phyloP scores from a whole-genome alignment of 768 basidiomycete genomes.

The Podaxis pistillaris region DNA sequence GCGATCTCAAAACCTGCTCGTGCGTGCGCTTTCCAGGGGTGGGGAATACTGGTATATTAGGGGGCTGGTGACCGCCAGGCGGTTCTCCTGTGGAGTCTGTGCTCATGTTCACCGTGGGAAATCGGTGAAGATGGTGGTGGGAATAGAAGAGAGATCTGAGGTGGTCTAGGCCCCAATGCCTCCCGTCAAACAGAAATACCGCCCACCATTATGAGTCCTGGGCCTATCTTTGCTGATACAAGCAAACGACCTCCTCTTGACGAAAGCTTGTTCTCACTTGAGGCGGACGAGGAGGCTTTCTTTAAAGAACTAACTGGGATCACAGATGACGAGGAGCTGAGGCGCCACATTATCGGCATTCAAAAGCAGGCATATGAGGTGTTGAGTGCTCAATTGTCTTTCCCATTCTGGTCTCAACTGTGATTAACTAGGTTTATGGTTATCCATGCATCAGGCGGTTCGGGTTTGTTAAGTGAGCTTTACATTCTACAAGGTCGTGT shows the following conservation, averaged over 20 bases:
- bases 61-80: too few relatives aligned
- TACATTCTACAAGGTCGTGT: too few relatives aligned
- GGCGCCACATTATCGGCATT: slow-evolving; percentile 34
- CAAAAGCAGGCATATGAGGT: slow-evolving; percentile 34
- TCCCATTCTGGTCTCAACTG: background rate
- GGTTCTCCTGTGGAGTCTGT: too few relatives aligned
- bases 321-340: slow-evolving; percentile 32
- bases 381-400: background rate
- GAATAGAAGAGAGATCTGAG: too few relatives aligned
- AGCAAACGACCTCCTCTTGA: slow-evolving; percentile 20
- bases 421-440: slow-evolving; percentile 28
- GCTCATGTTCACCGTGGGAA: too few relatives aligned
- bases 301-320: slow-evolving; percentile 36
- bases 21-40: too few relatives aligned
- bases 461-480: slow-evolving; percentile 30
- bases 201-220: background rate
- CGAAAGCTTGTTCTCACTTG: slow-evolving; percentile 25
- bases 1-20: too few relatives aligned
- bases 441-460: slow-evolving; percentile 39
- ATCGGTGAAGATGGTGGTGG: too few relatives aligned
- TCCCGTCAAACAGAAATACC: too few relatives aligned
- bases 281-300: slow-evolving; percentile 28
- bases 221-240: background rate
- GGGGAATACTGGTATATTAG: too few relatives aligned
- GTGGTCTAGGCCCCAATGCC: too few relatives aligned